A percentile compares a stretch with the other conserved stretches of the same genome.
Conservation (phyloP, 257 asterid species). For the Salvia splendens region DNA sequence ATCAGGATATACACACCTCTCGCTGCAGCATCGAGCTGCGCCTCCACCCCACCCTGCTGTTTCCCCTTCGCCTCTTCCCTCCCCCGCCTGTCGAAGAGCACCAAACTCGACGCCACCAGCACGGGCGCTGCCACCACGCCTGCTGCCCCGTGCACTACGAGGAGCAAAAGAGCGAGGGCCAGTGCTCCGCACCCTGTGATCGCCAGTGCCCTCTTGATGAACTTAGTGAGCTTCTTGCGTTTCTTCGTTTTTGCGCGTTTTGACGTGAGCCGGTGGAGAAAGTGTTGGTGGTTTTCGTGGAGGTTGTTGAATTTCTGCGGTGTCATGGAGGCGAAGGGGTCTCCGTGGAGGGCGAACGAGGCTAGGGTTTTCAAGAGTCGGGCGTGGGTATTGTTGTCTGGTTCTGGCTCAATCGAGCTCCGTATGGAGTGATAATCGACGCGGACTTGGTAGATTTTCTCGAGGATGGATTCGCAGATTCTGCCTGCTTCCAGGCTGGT, state of each 20-base stretch:
- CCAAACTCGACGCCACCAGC: constrained; percentile 20
- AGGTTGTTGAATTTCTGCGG: constrained; percentile 44
- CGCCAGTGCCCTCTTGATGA: constrained; percentile 41
- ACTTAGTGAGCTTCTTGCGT: constrained; percentile 33
- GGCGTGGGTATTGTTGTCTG: constrained; percentile 32
- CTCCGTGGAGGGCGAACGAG: constrained; percentile 38
- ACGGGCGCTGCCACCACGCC: constrained; percentile 45
- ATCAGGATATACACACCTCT: constrained; percentile 61
- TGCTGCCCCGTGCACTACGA: constrained; percentile 41
- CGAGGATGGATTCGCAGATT: constrained; percentile 57
- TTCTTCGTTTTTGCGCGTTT: constrained; percentile 40
- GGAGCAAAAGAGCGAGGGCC: constrained; percentile 34
- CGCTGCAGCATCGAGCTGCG: constrained; percentile 65
- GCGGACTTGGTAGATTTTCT: constrained; percentile 42
- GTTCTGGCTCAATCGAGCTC: constrained; percentile 30
- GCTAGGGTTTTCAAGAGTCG: constrained; percentile 38
- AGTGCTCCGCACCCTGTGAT: constrained; percentile 36
- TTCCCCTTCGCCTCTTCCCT: neutral
- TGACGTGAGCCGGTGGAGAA: constrained; percentile 50
- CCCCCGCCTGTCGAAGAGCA: constrained; percentile 26
- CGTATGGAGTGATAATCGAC: constrained; percentile 34
- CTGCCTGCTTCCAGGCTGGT: constrained; percentile 54
- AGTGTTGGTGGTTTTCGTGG: constrained; percentile 37
- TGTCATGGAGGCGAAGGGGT: constrained; percentile 50
- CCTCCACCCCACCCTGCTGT: constrained; percentile 26